These are phyloP conservation scores for Asterophora lycoperdoides DNA, from an alignment of 768 basidiomycete species.

Conservation along the genomic window DNA sequence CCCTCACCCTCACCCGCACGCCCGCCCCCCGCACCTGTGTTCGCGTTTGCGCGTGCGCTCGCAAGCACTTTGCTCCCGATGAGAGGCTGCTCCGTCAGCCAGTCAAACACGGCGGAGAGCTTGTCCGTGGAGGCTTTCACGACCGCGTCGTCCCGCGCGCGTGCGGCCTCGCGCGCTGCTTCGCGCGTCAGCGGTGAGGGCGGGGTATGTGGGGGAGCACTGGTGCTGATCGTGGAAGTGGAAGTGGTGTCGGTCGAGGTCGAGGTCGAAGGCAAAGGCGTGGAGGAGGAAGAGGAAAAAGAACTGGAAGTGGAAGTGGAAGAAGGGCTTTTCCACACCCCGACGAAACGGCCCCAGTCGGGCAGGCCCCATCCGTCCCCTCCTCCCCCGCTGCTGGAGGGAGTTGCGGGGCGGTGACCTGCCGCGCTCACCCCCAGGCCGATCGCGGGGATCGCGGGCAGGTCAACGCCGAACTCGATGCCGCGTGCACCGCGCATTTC, in stretches of 20 bases:
- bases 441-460: slow-evolving; percentile 46
- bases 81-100: slow-evolving; percentile 59
- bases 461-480: slow-evolving; percentile 59
- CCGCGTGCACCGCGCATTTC: slow-evolving; percentile 88
- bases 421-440: slow-evolving; percentile 29
- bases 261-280: too few species aligned
- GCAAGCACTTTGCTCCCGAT: slow-evolving; percentile 10
- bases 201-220: too few species aligned
- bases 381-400: too few species aligned
- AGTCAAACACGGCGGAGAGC: slow-evolving; percentile 72
- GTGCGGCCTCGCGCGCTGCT: slow-evolving; percentile 19
- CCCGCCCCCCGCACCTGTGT: too few species aligned
- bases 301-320: too few species aligned
- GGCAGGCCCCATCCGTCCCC: slow-evolving; percentile 44
- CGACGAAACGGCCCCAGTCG: slow-evolving; percentile 62
- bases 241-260: not conserved
- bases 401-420: slow-evolving; percentile 4
- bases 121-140: slow-evolving; percentile 67
- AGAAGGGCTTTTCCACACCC: slow-evolving; percentile 46
- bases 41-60: too few species aligned
- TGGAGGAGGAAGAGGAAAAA: too few species aligned
- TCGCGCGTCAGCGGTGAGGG: slow-evolving; percentile 13
- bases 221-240: slow-evolving; percentile 3
- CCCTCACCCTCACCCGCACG: slow-evolving; percentile 20
- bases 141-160: slow-evolving; percentile 40